phyloP scores from a whole-genome alignment of 768 basidiomycete genomes.

The Tylopilus subfusipes region DNA sequence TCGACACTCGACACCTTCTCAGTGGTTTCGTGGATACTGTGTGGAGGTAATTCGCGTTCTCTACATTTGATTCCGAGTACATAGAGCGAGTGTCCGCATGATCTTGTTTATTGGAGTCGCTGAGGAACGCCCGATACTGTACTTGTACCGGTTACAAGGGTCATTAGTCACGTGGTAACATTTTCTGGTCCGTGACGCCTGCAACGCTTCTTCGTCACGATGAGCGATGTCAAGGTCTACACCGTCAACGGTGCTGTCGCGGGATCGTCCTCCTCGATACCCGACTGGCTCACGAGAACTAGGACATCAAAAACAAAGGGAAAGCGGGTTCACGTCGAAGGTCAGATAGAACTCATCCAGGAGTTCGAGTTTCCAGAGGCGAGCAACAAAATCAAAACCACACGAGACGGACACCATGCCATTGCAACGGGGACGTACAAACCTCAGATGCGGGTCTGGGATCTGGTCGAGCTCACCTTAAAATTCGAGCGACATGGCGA shows the following conservation, averaged over 20 bases:
- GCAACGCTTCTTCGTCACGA: slow-evolving; percentile 1
- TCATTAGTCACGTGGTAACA: slow-evolving; percentile 18
- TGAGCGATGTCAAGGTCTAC: slow-evolving; percentile 73
- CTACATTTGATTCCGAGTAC: slow-evolving; percentile 13
- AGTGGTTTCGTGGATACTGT: not conserved
- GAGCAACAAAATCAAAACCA: slow-evolving; percentile 86
- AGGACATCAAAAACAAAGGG: slow-evolving; percentile 51
- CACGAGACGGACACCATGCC: slow-evolving; percentile 87
- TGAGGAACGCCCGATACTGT: not conserved
- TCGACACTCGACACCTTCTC: not conserved
- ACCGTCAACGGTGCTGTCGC: slow-evolving; percentile 92
- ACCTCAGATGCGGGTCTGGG: slow-evolving; percentile 95
- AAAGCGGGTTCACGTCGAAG: slow-evolving; percentile 72
- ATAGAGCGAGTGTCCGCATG: slow-evolving; percentile 16
- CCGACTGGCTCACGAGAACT: slow-evolving; percentile 86
- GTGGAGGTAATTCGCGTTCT: slow-evolving; percentile 10
- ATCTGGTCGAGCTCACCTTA: slow-evolving; percentile 83
- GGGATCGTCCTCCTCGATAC: slow-evolving; percentile 86
- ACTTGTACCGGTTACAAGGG: not conserved
- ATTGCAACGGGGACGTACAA: slow-evolving; percentile 97
- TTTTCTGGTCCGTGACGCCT: not conserved
- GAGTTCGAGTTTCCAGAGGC: slow-evolving; percentile 98
- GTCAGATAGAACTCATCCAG: slow-evolving; percentile 87
- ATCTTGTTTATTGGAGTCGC: slow-evolving; percentile 12
- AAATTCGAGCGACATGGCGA: slow-evolving; percentile 98